These are phyloP conservation scores for Gnomoniopsis smithogilvyi DNA, from an alignment of 2,329 filamentous ascomycete genomes.

Conservation along the genomic window DNA sequence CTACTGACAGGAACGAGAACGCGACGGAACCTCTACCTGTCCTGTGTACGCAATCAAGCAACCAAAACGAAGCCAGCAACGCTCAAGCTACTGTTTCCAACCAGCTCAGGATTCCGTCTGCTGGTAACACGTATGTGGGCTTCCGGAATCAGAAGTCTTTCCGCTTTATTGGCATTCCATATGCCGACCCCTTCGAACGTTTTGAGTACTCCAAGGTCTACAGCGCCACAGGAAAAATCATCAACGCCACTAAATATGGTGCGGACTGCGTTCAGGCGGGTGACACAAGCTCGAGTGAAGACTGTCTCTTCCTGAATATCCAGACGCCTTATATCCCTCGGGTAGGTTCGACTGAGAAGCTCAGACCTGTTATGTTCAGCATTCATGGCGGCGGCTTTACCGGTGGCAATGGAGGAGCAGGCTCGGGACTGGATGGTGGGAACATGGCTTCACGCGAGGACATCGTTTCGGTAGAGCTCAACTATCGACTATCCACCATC, in stretches of 20 bases:
- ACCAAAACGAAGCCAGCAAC: constrained; percentile 18
- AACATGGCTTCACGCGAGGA: constrained; percentile 48
- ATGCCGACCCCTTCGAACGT: constrained; percentile 10
- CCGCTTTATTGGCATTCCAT: constrained; percentile 20
- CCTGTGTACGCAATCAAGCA: constrained; percentile 47
- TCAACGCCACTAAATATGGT: constrained; percentile 43
- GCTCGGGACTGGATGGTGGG: constrained; percentile 34
- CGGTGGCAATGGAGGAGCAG: constrained; percentile 27
- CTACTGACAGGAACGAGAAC: constrained; percentile 24
- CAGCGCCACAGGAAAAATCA: constrained; percentile 38
- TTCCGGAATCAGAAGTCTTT: constrained; percentile 52
- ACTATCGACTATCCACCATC: constrained; percentile 48
- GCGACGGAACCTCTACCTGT: constrained; percentile 36
- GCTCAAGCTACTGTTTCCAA: constrained; percentile 28
- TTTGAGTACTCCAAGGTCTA: constrained; percentile 40
- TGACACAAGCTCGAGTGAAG: constrained; percentile 32
- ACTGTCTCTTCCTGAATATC: constrained; percentile 48
- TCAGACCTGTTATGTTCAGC: constrained; percentile 47
- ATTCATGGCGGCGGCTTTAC: constrained; percentile 52
- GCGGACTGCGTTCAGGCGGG: constrained; percentile 38
- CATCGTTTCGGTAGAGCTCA: constrained; percentile 45
- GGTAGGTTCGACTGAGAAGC: constrained; percentile 23
- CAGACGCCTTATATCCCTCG: constrained; percentile 39
- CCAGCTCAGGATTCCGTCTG: constrained; percentile 10
- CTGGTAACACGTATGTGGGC: constrained; percentile 44